phyloP scores from a whole-genome alignment of 225 moss, liverwort and hornwort genomes.

The Sphagnum contortum region DNA sequence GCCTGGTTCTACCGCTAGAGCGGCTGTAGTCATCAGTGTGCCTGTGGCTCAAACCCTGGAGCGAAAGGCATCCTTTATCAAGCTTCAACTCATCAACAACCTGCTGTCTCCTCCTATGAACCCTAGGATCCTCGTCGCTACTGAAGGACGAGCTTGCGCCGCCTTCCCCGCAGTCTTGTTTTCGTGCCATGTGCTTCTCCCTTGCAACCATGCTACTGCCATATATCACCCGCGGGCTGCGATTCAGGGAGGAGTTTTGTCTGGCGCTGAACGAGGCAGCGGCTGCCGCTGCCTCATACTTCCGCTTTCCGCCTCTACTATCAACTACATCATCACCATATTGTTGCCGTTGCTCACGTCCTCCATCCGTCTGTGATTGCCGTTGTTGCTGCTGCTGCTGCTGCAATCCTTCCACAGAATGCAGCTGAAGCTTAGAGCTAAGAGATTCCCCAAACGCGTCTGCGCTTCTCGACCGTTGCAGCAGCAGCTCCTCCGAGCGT shows the following conservation, averaged over 20 bases:
- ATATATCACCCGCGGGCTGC: slow-evolving; percentile 21
- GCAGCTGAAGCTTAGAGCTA: no score
- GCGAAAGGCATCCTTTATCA: background rate
- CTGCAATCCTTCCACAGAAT: no score
- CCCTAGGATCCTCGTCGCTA: no score
- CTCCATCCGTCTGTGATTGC: slow-evolving; percentile 11
- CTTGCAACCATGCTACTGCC: slow-evolving; percentile 19
- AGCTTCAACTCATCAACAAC: no score
- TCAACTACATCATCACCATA: slow-evolving; percentile 11
- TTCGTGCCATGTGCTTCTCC: slow-evolving; percentile 46
- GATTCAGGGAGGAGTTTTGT: background rate
- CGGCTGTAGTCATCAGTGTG: slow-evolving; percentile 28
- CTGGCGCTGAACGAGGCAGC: slow-evolving; percentile 10
- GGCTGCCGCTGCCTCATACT: slow-evolving; percentile 12
- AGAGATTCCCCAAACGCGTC: no score
- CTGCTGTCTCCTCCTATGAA: no score
- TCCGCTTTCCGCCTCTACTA: slow-evolving; percentile 28
- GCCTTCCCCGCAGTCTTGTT: slow-evolving; percentile 39
- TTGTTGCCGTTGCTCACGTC: slow-evolving; percentile 14
- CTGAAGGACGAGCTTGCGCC: slow-evolving; percentile 7
- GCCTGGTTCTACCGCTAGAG: slow-evolving; percentile 13
- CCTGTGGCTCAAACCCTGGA: slow-evolving; percentile 23
- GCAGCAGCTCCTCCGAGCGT: slow-evolving; percentile 11
- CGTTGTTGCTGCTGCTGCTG: slow-evolving; percentile 10
- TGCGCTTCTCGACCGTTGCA: no score